Evolutionary conservation across 768 basidiomycete genomes (phyloP).

Genomic region (Pisolithus tinctorius): DNA sequence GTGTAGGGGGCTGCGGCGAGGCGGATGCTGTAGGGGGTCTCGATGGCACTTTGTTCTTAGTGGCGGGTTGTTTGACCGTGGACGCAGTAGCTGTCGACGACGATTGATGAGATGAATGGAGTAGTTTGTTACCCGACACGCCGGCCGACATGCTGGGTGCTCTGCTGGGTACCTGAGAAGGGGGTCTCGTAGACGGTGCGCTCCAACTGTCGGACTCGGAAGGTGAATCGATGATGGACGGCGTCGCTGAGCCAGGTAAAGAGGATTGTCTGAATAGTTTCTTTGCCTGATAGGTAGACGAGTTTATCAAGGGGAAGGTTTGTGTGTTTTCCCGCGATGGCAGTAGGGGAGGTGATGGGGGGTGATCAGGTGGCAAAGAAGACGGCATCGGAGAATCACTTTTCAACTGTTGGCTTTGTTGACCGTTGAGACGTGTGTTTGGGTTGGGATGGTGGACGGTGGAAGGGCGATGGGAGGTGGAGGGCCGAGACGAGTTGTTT

Average conservation of each 20-base stretch:
- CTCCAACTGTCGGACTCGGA: constrained; percentile 58
- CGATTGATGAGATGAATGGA: neutral
- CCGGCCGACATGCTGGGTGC: constrained; percentile 32
- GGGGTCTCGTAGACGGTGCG: constrained; percentile 53
- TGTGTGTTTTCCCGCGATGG: neutral
- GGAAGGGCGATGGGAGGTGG: neutral
- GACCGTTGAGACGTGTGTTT: neutral
- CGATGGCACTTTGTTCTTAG: constrained; percentile 5
- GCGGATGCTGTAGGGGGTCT: constrained; percentile 3
- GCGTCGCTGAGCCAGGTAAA: constrained; percentile 34
- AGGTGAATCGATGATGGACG: constrained; percentile 39
- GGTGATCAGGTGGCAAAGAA: constrained; percentile 7
- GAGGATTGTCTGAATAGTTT: constrained; percentile 10
- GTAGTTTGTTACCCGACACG: constrained; percentile 28
- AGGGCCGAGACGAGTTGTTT: constrained; percentile 8
- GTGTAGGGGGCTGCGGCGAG: constrained; percentile 10
- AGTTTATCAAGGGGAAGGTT: constrained; percentile 13
- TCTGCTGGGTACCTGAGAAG: constrained; percentile 47
- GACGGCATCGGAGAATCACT: constrained; percentile 9
- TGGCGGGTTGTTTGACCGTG: neutral
- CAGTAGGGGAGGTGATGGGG: constrained; percentile 7
- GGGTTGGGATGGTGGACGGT: neutral
- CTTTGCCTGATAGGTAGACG: neutral
- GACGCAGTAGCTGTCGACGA: neutral
- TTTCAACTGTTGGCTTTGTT: neutral